Percentiles rank a stretch among this genome's conserved stretches.
Conservation (phyloP, 2,329 filamentous ascomycete genomes). For the Sporothrix curviconia region DNA sequence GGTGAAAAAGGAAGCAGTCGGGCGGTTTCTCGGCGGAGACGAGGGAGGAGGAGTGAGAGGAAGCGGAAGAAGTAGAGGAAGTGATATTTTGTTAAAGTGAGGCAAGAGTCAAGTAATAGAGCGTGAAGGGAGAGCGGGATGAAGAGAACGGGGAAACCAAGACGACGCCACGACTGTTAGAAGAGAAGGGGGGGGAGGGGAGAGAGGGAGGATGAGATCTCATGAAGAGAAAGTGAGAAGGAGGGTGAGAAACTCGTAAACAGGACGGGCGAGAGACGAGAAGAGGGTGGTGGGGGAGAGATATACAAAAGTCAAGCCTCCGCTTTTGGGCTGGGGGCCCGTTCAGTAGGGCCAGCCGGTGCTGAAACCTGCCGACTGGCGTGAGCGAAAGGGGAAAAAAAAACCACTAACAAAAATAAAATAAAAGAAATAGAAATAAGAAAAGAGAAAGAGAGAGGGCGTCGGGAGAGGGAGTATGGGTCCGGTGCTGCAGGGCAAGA, state of each 20-base stretch:
- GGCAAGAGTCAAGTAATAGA: neutral
- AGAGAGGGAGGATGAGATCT: slow-evolving; percentile 29
- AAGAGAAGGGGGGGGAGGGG: slow-evolving; percentile 53
- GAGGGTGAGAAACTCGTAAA: slow-evolving; percentile 41
- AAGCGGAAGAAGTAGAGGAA: neutral
- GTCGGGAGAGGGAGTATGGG: neutral
- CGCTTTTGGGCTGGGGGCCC: slow-evolving; percentile 5
- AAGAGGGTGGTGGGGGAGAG: slow-evolving; percentile 41
- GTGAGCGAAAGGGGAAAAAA: neutral
- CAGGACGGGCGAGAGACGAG: slow-evolving; percentile 21
- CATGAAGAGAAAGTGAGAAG: slow-evolving; percentile 47
- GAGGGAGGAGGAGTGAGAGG: neutral
- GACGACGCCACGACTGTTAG: slow-evolving; percentile 51
- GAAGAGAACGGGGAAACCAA: slow-evolving; percentile 16
- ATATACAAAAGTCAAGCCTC: slow-evolving; percentile 30
- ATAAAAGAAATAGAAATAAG: neutral
- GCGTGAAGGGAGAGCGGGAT: neutral
- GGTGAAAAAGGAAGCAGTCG: slow-evolving; percentile 13
- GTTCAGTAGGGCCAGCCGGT: too few species aligned
- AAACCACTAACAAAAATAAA: neutral
- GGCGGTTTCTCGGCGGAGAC: slow-evolving; percentile 16
- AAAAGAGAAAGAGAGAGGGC: neutral
- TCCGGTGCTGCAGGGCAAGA: slow-evolving; percentile 6
- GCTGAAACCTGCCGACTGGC: too few species aligned
- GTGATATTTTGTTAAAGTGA: neutral